These are phyloP conservation scores for Solidago caesia DNA, from an alignment of 129 eudicot species.

Conservation along the genomic window DNA sequence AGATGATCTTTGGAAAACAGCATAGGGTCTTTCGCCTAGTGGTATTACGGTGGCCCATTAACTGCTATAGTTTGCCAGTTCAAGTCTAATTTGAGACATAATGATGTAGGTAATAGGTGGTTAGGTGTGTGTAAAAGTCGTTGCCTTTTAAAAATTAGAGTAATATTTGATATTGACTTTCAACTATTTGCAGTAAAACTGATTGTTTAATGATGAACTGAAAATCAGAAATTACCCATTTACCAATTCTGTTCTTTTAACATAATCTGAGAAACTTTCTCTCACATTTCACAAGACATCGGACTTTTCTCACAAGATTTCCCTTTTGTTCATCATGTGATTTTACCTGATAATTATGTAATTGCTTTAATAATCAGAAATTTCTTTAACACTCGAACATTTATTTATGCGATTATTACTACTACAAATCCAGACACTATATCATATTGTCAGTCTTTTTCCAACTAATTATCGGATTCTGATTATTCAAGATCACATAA, in stretches of 20 bases:
- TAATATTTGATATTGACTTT: background rate
- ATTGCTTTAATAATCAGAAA: background rate
- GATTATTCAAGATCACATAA: background rate
- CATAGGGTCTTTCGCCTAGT: no score
- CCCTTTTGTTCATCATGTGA: background rate
- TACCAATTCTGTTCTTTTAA: background rate
- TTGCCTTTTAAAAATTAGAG: no score
- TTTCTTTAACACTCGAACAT: background rate
- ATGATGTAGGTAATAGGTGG: no score
- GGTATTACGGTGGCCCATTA: no score
- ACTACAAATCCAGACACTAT: background rate
- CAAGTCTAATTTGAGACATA: no score
- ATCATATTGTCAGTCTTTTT: background rate
- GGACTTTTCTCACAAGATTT: background rate
- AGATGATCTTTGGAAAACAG: background rate
- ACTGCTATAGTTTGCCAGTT: no score
- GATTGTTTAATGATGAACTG: background rate
- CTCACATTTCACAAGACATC: background rate
- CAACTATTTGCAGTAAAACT: background rate
- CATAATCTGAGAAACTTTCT: background rate
- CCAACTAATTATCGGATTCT: background rate
- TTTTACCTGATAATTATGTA: background rate
- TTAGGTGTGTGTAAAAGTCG: no score
- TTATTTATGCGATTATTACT: background rate
- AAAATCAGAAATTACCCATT: background rate